phyloP scores from a whole-genome alignment of 352 stramenopile species.

The Thalassiosira livingstoniorum region DNA sequence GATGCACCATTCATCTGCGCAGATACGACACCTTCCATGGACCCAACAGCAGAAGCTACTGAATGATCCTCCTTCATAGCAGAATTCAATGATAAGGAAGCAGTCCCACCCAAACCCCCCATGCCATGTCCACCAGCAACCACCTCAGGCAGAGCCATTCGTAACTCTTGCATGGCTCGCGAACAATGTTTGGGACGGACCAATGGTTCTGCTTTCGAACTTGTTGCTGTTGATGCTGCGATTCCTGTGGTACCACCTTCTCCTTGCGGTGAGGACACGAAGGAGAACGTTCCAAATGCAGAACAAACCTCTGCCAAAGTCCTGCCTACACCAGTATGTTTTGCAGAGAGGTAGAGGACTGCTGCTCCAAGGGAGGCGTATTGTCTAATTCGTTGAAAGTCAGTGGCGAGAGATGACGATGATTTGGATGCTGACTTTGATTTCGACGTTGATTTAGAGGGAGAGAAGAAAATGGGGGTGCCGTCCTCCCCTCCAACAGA shows the following conservation, averaged over 20 bases:
- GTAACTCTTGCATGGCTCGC: conserved; percentile 76
- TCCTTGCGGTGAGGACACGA: background rate
- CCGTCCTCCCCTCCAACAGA: background rate
- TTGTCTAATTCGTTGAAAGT: conserved; percentile 65
- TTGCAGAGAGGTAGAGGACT: conserved; percentile 74
- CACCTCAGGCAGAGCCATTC: conserved; percentile 28
- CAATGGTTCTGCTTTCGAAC: conserved; percentile 23
- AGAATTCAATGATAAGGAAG: background rate
- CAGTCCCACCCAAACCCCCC: background rate
- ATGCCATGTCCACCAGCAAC: background rate
- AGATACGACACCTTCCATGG: no score
- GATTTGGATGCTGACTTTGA: conserved; percentile 2
- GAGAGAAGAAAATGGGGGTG: no score
- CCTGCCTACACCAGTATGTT: conserved; percentile 56
- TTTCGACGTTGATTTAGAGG: background rate
- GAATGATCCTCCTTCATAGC: background rate
- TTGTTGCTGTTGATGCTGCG: background rate
- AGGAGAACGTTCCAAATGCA: conserved; percentile 51
- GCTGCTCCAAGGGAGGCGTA: conserved; percentile 64
- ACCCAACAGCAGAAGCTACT: background rate
- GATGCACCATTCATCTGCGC: no score
- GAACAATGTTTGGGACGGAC: conserved; percentile 81
- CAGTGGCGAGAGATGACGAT: conserved; percentile 13
- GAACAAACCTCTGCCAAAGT: conserved; percentile 72
- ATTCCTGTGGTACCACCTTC: background rate